Conservation (phyloP, 148 eudicot genomes). For the Dysphania ambrosioides region DNA sequence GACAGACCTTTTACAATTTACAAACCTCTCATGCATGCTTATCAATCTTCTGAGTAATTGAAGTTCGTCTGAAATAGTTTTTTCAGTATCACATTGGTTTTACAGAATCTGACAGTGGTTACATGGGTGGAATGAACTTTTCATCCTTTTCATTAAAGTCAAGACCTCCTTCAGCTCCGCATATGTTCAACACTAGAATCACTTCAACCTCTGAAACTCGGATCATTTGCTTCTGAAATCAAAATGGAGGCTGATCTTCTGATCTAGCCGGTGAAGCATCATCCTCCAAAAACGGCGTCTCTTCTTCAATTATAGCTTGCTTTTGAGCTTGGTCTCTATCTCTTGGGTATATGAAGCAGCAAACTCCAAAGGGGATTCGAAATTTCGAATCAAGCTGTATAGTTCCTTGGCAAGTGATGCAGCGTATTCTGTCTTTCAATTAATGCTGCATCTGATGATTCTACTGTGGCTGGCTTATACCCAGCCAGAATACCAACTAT, state of each 20-base stretch:
- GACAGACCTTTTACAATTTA: too few species aligned
- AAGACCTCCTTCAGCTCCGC: constrained; percentile 7
- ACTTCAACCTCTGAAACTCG: too few species aligned
- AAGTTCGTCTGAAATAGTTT: background rate
- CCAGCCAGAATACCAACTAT: constrained; percentile 66
- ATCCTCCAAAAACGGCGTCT: constrained; percentile 37
- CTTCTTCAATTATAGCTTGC: constrained; percentile 56
- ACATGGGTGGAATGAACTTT: constrained; percentile 15
- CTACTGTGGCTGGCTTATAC: constrained; percentile 38
- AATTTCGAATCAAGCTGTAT: constrained; percentile 54
- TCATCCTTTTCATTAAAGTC: constrained; percentile 19
- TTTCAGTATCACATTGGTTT: constrained; percentile 5
- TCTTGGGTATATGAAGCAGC: constrained; percentile 65
- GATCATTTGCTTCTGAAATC: too few species aligned
- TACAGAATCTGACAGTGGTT: constrained; percentile 11
- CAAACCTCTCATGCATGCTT: constrained; percentile 7
- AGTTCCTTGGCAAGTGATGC: constrained; percentile 74
- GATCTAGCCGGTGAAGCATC: constrained; percentile 18
- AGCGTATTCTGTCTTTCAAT: constrained; percentile 62
- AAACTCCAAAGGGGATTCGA: constrained; percentile 57
- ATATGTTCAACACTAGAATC: too few species aligned
- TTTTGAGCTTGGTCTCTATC: constrained; percentile 75
- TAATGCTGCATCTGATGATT: constrained; percentile 38
- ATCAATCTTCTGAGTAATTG: background rate
- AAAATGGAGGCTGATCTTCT: too few species aligned